These are phyloP conservation scores for Sordariomycetes sp. DNA, from an alignment of 2,329 filamentous ascomycete genomes.

Conservation along the genomic window DNA sequence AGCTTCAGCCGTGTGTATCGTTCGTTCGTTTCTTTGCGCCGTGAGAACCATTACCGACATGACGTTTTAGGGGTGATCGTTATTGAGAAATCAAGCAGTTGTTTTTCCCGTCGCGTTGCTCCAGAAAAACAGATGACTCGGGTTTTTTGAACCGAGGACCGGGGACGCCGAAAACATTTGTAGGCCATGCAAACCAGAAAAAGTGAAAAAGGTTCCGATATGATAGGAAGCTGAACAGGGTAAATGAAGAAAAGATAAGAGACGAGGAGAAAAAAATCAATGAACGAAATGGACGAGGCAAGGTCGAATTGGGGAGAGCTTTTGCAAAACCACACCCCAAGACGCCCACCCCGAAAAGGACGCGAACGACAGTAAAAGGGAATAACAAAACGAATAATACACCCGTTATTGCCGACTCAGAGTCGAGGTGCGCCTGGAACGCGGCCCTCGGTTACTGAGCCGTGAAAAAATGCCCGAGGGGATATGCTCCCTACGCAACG, in stretches of 20 bases:
- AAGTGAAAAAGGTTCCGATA: conserved; percentile 1
- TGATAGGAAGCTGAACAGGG: neutral
- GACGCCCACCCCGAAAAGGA: neutral
- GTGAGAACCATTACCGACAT: conserved; percentile 2
- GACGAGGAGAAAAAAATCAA: neutral
- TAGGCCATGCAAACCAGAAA: conserved; percentile 5
- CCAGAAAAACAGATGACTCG: conserved; percentile 6
- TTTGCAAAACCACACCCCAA: neutral
- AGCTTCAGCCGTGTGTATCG: neutral
- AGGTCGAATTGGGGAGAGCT: neutral
- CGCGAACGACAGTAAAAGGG: neutral
- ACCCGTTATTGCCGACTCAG: neutral
- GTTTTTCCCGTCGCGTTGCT: conserved; percentile 5
- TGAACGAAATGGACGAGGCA: conserved; percentile 2
- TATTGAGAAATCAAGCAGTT: conserved; percentile 2
- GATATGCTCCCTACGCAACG: conserved; percentile 19
- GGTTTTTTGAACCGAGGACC: conserved; percentile 5
- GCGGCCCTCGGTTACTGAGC: neutral
- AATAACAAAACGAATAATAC: neutral
- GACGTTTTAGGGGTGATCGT: conserved; percentile 1
- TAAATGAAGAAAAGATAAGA: neutral
- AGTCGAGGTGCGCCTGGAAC: neutral
- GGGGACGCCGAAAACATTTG: conserved; percentile 5
- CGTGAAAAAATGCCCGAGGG: neutral
- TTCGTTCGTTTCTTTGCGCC: neutral